phyloP scores from a whole-genome alignment of 495 filamentous ascomycete genomes.

The Pseudevernia furfuracea region DNA sequence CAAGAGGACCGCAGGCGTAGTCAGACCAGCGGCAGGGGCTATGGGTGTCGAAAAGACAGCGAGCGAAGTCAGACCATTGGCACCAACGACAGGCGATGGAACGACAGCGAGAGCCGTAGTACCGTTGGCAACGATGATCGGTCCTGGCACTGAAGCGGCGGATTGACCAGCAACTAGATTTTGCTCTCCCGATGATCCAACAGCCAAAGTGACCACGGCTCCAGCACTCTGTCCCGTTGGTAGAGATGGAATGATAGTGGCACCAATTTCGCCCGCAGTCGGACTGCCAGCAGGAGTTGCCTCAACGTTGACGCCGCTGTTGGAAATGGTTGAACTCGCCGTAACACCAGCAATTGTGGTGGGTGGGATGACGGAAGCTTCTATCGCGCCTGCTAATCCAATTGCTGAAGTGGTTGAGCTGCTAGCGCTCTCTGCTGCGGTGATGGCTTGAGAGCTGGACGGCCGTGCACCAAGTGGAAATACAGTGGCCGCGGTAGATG shows the following conservation, averaged over 20 bases:
- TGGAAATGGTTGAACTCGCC: background rate
- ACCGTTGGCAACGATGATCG: conserved; percentile 5
- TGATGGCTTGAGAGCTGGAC: background rate
- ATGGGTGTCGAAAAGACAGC: conserved; percentile 17
- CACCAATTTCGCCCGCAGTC: background rate
- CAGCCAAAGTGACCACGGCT: background rate
- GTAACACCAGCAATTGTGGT: background rate
- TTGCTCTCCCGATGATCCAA: background rate
- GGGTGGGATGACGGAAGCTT: background rate
- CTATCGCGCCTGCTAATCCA: background rate
- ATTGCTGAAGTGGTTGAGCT: background rate
- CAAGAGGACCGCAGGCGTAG: conserved; percentile 11
- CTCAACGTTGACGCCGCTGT: background rate
- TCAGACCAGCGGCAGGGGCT: conserved; percentile 10
- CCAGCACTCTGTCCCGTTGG: background rate
- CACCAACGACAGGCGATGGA: conserved; percentile 12
- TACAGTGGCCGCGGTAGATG: background rate
- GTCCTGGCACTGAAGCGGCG: background rate
- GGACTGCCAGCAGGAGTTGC: background rate
- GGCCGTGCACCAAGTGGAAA: background rate
- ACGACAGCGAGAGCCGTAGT: conserved; percentile 5
- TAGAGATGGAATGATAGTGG: background rate
- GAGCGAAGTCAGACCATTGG: conserved; percentile 16
- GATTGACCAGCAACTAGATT: background rate
- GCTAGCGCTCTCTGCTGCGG: background rate